A percentile compares a stretch with the other conserved stretches of the same genome.
phyloP scores from a whole-genome alignment of 164 flowering plant species.

The Kingdonia uniflora region DNA sequence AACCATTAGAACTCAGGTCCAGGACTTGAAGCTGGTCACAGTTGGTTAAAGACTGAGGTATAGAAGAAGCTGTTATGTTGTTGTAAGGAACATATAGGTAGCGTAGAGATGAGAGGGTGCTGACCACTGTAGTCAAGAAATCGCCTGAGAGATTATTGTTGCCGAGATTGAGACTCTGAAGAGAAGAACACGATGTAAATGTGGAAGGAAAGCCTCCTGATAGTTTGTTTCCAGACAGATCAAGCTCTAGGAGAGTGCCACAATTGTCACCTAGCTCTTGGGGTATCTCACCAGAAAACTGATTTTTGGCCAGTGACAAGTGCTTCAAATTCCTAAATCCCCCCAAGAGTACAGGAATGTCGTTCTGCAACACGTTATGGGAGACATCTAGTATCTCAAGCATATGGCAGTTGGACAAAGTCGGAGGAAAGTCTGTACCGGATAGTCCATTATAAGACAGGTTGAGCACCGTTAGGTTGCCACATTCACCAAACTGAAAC shows the following conservation, averaged over 20 bases:
- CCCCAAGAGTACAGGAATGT: constrained; percentile 40
- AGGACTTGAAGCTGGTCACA: constrained; percentile 45
- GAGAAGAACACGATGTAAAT: constrained; percentile 38
- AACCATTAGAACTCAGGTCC: constrained; percentile 66
- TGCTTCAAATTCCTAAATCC: constrained; percentile 30
- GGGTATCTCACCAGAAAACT: constrained; percentile 54
- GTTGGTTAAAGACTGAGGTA: constrained; percentile 48
- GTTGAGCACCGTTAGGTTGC: constrained; percentile 39
- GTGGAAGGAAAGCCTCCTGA: constrained; percentile 47
- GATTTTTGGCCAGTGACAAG: constrained; percentile 42
- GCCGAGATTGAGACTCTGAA: constrained; percentile 43
- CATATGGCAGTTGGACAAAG: constrained; percentile 33
- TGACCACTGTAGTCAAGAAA: constrained; percentile 39
- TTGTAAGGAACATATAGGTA: constrained; percentile 49
- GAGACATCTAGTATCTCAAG: constrained; percentile 47
- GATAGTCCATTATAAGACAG: constrained; percentile 42
- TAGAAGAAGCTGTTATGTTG: constrained; percentile 46
- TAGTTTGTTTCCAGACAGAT: constrained; percentile 53
- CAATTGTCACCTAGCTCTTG: constrained; percentile 37
- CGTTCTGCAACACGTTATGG: constrained; percentile 24
- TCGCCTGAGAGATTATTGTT: constrained; percentile 56
- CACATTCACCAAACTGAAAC: constrained; percentile 39
- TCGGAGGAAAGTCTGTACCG: constrained; percentile 31
- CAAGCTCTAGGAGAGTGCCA: constrained; percentile 40
- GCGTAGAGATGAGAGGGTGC: constrained; percentile 32